Evolutionary conservation across 257 asterid species (phyloP), one percentile per base, ranked within the genome.

Genomic region (Primulina huaijiensis): DNA sequence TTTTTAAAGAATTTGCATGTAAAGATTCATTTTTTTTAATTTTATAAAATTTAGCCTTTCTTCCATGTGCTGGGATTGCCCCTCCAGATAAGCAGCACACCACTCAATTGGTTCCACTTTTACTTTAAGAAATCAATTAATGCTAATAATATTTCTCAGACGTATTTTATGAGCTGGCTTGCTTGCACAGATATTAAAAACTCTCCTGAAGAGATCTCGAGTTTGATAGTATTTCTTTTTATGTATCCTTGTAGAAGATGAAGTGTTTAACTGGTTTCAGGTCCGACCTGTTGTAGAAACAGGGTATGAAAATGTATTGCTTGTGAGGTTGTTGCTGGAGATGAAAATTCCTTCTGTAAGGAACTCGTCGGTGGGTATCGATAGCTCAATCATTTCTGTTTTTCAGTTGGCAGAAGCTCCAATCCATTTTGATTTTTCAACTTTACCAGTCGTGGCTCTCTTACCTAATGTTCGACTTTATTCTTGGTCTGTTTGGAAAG

Each of bases 271-370:
- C 70, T 64, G 73, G 50, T 79, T 82, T 77, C 89, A 93, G 99
- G 91, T 93, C 77, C 85, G 97, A 58, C 99, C 99, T 7, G 99
- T 93, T 5, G 97, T 93, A 35, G 99, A 93, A 85, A 89, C 97
- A 71, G 99, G 99, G 35, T 93, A 90, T 38, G 99, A 93, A 70
- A 93, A 90, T 78, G 2, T 93, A 21, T 78, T 93, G 76, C 96
- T 93, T 30, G 97, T 90, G 86, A 83, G 99, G 82, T 72, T 90
- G 89, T 82, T 93, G 62, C 55, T 90, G 80, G 99, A 93, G 87
- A 81, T 73, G 53, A 83, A 75, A 82, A 63, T 79, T 43, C 92
- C 99, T 73, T 87, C 95, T 59, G 78, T 85, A 35, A 89, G 92
- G 70, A 87, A 81, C 80, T 93, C 96, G 53, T 85, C 96, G 62